Evolutionary conservation across 805 yeast species (phyloP).

Genomic region (Kodamaea nitidulidarum): DNA sequence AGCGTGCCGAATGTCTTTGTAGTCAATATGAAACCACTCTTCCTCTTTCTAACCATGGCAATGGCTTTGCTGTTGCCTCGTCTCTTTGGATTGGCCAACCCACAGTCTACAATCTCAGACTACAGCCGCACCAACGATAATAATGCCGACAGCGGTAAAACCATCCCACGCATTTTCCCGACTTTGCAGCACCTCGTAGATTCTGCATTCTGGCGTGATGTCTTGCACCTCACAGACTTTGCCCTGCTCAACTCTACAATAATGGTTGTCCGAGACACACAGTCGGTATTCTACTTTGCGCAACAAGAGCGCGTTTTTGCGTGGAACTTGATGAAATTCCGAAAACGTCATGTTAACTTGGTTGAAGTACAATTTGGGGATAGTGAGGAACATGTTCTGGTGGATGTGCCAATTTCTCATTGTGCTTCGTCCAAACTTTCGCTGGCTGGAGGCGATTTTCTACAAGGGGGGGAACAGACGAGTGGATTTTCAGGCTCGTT

Average conservation of each 20-base stretch:
- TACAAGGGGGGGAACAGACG: background rate
- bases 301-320: conserved; percentile 3
- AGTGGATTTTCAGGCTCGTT: background rate
- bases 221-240: conserved; percentile 8
- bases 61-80: background rate
- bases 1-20: too few relatives aligned
- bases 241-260: background rate
- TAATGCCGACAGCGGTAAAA: too few relatives aligned
- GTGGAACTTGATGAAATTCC: background rate
- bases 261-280: conserved; percentile 10
- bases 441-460: conserved; percentile 13
- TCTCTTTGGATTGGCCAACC: background rate
- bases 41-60: too few relatives aligned
- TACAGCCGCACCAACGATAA: background rate
- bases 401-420: conserved; percentile 16
- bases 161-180: background rate
- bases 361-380: conserved; percentile 19
- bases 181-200: conserved; percentile 8
- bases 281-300: conserved; percentile 10
- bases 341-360: conserved; percentile 13
- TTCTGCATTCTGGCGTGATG: conserved; percentile 12
- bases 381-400: background rate
- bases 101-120: background rate
- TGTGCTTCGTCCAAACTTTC: conserved; percentile 17
- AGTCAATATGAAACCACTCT: too few relatives aligned